Percentiles rank a stretch among this genome's conserved stretches.
Evolutionary conservation across 768 basidiomycete genomes (phyloP).

Genomic region (Leccinum longicurvipes): DNA sequence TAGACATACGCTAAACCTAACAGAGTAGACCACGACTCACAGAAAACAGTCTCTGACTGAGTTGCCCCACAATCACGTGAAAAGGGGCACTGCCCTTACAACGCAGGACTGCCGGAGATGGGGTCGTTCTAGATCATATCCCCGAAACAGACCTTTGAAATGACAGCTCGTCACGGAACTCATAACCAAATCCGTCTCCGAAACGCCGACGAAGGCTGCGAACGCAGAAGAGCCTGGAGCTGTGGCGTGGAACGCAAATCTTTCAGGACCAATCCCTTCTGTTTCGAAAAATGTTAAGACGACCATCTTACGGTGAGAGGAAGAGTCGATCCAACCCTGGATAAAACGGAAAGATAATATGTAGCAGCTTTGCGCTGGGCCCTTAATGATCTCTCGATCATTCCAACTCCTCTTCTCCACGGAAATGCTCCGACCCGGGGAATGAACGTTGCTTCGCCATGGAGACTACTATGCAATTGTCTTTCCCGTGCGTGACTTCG

Average conservation of each 20-base stretch:
- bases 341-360: conserved; percentile 74
- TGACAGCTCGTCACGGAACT: conserved; percentile 78
- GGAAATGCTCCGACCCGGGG: conserved; percentile 60
- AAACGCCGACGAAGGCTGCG: conserved; percentile 74
- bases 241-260: conserved; percentile 57
- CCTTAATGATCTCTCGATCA: conserved; percentile 79
- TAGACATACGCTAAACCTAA: neutral
- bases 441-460: conserved; percentile 35
- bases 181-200: conserved; percentile 83
- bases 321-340: conserved; percentile 50
- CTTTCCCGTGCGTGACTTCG: conserved; percentile 50
- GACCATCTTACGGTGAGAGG: conserved; percentile 4
- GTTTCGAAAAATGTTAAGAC: conserved; percentile 25
- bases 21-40: conserved; percentile 4
- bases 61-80: conserved; percentile 57
- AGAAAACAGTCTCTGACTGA: conserved; percentile 50
- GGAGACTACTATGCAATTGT: conserved; percentile 25
- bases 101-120: conserved; percentile 11
- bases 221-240: conserved; percentile 60
- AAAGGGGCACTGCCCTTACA: conserved; percentile 12
- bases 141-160: conserved; percentile 66
- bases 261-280: conserved; percentile 85
- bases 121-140: conserved; percentile 73
- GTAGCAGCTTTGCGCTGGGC: conserved; percentile 61
- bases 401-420: conserved; percentile 70